Evolutionary conservation across 768 basidiomycete genomes (phyloP).

Genomic region (Mycena crocata): DNA sequence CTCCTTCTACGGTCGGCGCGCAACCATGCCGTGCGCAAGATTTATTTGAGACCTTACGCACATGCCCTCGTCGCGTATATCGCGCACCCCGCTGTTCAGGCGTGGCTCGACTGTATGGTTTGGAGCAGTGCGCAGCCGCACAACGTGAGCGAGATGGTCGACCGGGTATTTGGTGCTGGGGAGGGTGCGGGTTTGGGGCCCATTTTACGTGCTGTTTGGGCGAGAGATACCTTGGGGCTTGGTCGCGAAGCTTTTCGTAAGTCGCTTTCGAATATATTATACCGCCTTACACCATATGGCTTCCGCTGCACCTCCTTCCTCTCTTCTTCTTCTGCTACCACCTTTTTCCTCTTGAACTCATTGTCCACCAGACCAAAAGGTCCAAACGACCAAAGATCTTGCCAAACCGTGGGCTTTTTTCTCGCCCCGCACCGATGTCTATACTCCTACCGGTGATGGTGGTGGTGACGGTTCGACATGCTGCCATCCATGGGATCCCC

Average conservation of each 20-base stretch:
- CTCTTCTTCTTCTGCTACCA: conserved; percentile 24
- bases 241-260: conserved; percentile 70
- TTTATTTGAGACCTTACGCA: conserved; percentile 55
- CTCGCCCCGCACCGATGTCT: neutral
- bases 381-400: conserved; percentile 79
- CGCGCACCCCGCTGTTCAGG: conserved; percentile 54
- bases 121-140: conserved; percentile 75
- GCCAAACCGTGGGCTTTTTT: conserved; percentile 69
- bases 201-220: conserved; percentile 76
- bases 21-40: conserved; percentile 17
- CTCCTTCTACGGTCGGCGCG: conserved; percentile 62
- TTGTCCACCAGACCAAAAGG: conserved; percentile 56
- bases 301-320: too few species aligned
- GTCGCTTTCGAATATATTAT: conserved; percentile 42
- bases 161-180: conserved; percentile 53
- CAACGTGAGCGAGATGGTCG: conserved; percentile 66
- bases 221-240: conserved; percentile 81
- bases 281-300: neutral
- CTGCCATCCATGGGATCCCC: neutral
- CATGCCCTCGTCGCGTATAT: conserved; percentile 59
- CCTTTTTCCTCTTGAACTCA: too few species aligned
- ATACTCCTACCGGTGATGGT: conserved; percentile 6
- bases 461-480: neutral
- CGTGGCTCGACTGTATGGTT: conserved; percentile 71
- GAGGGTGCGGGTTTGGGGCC: conserved; percentile 25